phyloP scores from a whole-genome alignment of 2,329 filamentous ascomycete genomes.

The Metarhizium album region DNA sequence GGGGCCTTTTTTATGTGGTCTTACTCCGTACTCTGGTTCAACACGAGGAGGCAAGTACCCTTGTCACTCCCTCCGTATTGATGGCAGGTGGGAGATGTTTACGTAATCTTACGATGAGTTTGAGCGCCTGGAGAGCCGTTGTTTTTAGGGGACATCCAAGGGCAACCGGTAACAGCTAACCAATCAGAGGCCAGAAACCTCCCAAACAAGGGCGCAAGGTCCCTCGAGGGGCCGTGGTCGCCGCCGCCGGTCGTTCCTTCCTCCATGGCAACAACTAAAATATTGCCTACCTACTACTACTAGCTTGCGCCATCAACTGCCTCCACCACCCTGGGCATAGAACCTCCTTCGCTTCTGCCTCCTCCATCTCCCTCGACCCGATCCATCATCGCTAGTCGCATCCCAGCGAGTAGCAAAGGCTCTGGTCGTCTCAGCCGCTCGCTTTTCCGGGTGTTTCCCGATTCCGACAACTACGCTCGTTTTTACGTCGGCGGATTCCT shows the following conservation, averaged over 20 bases:
- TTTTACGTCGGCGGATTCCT: not conserved
- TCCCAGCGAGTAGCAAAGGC: not conserved
- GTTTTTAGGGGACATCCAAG: not conserved
- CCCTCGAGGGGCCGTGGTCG: not conserved
- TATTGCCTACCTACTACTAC: too few relatives aligned
- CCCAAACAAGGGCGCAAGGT: not conserved
- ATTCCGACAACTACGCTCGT: not conserved
- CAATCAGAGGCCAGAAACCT: conserved; percentile 2
- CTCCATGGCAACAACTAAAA: not conserved
- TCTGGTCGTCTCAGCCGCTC: not conserved
- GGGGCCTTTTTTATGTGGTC: too few relatives aligned
- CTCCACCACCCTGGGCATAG: not conserved
- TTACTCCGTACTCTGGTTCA: too few relatives aligned
- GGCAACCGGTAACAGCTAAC: conserved; percentile 2
- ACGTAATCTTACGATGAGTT: not conserved
- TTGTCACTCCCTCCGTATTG: too few relatives aligned
- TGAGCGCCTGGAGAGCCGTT: not conserved
- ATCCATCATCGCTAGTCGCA: not conserved
- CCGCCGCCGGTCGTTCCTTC: not conserved
- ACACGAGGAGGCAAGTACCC: too few relatives aligned
- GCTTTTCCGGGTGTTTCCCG: not conserved
- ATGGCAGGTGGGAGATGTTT: too few relatives aligned
- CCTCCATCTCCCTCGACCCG: not conserved
- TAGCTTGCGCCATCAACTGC: not conserved
- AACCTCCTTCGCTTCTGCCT: not conserved